Conservation (phyloP, 345 rosid species). For the Gynandropsis gynandra region DNA sequence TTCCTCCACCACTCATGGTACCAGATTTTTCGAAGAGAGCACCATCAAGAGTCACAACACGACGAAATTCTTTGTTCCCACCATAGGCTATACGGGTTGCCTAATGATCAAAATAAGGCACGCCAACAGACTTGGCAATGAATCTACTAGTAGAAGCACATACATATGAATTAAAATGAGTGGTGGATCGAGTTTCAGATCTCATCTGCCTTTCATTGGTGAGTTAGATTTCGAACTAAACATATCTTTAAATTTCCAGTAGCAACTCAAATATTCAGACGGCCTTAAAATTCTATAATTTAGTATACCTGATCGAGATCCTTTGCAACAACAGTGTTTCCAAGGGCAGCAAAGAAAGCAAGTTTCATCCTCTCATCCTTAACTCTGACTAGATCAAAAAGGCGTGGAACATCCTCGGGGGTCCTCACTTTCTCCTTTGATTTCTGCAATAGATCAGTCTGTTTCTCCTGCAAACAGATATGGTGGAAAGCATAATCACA, state of each 20-base stretch:
- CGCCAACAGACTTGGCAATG: slow-evolving; percentile 4
- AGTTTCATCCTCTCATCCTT: slow-evolving; percentile 86
- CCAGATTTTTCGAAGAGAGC: slow-evolving; percentile 95
- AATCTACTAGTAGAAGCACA: neutral
- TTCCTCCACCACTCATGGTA: slow-evolving; percentile 98
- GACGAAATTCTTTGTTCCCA: slow-evolving; percentile 69
- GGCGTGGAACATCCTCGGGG: slow-evolving; percentile 90
- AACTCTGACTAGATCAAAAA: slow-evolving; percentile 82
- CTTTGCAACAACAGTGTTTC: slow-evolving; percentile 76
- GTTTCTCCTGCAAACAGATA: slow-evolving; percentile 67
- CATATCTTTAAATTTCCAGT: neutral
- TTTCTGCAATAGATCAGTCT: slow-evolving; percentile 50
- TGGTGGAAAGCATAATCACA: slow-evolving; percentile 12
- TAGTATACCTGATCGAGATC: slow-evolving; percentile 85
- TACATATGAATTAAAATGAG: too few relatives aligned
- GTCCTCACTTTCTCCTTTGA: slow-evolving; percentile 57
- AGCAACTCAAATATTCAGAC: slow-evolving; percentile 1
- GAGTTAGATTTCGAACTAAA: neutral
- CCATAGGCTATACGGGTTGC: slow-evolving; percentile 88
- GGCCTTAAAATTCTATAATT: slow-evolving; percentile 14
- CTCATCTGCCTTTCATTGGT: too few relatives aligned
- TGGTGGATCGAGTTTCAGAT: too few relatives aligned
- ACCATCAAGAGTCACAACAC: slow-evolving; percentile 93
- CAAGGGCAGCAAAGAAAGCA: slow-evolving; percentile 80
- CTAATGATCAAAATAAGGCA: slow-evolving; percentile 30